A percentile compares a stretch with the other conserved stretches of the same genome.
Conservation (phyloP, 192 early-diverging fungal species). For the Funneliformis geosporum region DNA sequence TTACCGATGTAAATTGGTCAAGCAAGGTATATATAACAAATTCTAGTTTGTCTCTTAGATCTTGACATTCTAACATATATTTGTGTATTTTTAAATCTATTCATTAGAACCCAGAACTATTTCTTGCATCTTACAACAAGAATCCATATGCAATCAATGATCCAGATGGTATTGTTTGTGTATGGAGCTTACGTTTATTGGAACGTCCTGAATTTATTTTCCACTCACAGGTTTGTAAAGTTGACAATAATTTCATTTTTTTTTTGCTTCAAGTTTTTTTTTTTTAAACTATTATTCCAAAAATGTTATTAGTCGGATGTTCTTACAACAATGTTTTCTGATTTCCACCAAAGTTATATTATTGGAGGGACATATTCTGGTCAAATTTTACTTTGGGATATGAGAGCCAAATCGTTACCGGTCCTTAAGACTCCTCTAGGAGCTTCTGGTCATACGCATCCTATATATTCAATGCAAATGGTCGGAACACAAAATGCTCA, state of each 20-base stretch:
- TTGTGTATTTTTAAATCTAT: no score
- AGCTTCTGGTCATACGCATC: constrained; percentile 93
- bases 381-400: constrained; percentile 98
- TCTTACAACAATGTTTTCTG: constrained; percentile 82
- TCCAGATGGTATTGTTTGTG: constrained; percentile 89
- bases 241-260: background rate
- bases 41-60: constrained; percentile 1
- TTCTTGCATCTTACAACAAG: constrained; percentile 91
- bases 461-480: constrained; percentile 87
- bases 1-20: constrained; percentile 95
- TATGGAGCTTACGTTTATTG: constrained; percentile 91
- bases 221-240: constrained; percentile 67
- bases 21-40: constrained; percentile 56
- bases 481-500: constrained; percentile 96
- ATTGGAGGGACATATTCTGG: constrained; percentile 98
- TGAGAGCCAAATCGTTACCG: constrained; percentile 82
- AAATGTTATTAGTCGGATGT: constrained; percentile 71
- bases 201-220: constrained; percentile 97
- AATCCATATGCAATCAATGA: constrained; percentile 83
- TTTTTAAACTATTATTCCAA: background rate
- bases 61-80: background rate
- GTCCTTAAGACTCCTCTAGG: constrained; percentile 94
- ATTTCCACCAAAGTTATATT: constrained; percentile 91
- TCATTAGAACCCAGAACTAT: constrained; percentile 78
- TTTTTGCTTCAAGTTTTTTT: background rate